These are phyloP conservation scores for Pseudozyma pruni DNA, from an alignment of 1,284 basidiomycete genomes.

Conservation along the genomic window DNA sequence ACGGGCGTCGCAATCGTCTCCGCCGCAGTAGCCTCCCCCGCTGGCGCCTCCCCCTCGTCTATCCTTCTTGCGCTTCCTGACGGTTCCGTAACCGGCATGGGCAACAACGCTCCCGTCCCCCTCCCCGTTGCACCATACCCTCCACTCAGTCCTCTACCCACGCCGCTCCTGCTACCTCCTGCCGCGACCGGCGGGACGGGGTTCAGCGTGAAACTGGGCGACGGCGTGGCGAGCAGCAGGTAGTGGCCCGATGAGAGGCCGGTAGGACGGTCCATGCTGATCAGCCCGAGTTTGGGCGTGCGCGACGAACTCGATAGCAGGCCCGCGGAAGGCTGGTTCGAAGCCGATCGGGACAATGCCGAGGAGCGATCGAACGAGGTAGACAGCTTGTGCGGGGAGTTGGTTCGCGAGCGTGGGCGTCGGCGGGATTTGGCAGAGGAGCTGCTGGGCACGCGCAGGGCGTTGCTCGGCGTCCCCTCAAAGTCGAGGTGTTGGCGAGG, in stretches of 20 bases:
- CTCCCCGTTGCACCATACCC: conserved; percentile 15
- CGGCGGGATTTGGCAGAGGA: conserved; percentile 2
- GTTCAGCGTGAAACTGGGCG: conserved; percentile 23
- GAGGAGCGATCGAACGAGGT: conserved; percentile 29
- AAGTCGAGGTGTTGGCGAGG: conserved; percentile 16
- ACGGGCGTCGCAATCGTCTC: conserved; percentile 27
- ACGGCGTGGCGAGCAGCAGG: conserved; percentile 32
- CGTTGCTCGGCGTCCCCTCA: conserved; percentile 17
- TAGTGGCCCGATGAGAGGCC: conserved; percentile 45
- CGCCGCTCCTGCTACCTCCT: background rate
- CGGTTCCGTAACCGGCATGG: conserved; percentile 20
- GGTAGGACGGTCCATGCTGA: conserved; percentile 35
- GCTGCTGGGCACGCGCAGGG: conserved; percentile 21
- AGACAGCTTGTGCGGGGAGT: conserved; percentile 34
- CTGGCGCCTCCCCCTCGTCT: background rate
- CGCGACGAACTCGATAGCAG: conserved; percentile 14
- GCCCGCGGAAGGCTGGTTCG: conserved; percentile 8
- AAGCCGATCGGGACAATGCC: conserved; percentile 23
- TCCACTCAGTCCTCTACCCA: conserved; percentile 3
- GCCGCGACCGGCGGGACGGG: conserved; percentile 2
- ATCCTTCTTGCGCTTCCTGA: background rate
- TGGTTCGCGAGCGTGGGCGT: conserved; percentile 35
- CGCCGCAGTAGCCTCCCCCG: conserved; percentile 22
- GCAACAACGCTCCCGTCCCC: conserved; percentile 10
- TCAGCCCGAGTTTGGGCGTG: conserved; percentile 38